Conservation (phyloP, 257 asterid genomes). For the Petunia axillaris region DNA sequence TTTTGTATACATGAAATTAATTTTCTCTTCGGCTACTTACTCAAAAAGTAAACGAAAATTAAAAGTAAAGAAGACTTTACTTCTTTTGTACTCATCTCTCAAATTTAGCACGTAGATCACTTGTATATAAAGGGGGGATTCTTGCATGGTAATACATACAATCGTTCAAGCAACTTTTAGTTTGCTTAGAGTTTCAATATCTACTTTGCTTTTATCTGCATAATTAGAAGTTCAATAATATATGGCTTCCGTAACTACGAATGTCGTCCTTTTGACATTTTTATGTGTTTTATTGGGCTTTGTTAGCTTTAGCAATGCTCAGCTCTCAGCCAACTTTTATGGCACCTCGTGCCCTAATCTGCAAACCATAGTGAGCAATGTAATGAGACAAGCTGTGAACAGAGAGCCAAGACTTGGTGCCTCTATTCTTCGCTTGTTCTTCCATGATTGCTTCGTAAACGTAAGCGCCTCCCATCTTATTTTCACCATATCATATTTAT, state of each 20-base stretch:
- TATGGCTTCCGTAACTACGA: slow-evolving; percentile 36
- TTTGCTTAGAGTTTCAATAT: too few species aligned
- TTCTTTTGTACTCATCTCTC: too few species aligned
- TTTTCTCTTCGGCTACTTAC: too few species aligned
- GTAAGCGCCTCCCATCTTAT: slow-evolving; percentile 29
- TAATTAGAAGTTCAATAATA: neutral
- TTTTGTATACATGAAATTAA: too few species aligned
- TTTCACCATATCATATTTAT: too few species aligned
- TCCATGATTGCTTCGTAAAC: slow-evolving; percentile 69
- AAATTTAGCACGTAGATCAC: too few species aligned
- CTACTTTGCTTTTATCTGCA: neutral
- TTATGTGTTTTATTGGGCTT: slow-evolving; percentile 21
- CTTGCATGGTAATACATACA: neutral
- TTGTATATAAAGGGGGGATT: neutral
- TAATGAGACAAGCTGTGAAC: slow-evolving; percentile 48
- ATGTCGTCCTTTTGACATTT: slow-evolving; percentile 22
- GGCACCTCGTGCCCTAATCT: slow-evolving; percentile 50
- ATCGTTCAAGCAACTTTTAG: neutral
- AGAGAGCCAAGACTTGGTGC: slow-evolving; percentile 54
- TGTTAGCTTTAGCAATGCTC: slow-evolving; percentile 41
- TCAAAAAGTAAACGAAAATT: too few species aligned
- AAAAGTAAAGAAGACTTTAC: too few species aligned
- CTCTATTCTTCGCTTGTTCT: slow-evolving; percentile 62
- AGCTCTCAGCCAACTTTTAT: slow-evolving; percentile 54
- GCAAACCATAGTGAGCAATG: slow-evolving; percentile 40